Percentiles rank a stretch among this genome's conserved stretches.
These are phyloP conservation scores for Tetracentron sinense DNA, from an alignment of 164 flowering plant species.

Conservation along the genomic window DNA sequence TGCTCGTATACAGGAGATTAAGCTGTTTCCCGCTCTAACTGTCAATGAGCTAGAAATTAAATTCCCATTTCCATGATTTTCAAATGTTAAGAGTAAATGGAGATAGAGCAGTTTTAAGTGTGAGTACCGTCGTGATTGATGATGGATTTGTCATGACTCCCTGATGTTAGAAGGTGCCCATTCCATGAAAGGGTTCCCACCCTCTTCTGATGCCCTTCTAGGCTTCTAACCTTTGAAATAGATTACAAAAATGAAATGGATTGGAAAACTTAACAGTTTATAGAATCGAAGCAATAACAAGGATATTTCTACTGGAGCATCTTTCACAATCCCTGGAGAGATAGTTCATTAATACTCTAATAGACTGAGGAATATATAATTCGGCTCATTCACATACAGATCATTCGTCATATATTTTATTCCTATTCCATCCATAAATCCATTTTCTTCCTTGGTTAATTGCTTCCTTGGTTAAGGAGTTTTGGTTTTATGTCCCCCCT, in stretches of 20 bases:
- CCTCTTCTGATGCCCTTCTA: conserved; percentile 36
- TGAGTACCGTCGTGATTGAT: conserved; percentile 47
- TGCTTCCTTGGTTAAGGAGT: no score
- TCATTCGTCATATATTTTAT: no score
- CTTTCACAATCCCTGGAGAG: no score
- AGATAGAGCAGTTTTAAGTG: not conserved
- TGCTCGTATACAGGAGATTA: conserved; percentile 18
- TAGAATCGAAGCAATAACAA: no score
- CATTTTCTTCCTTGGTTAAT: no score
- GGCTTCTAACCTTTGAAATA: conserved; percentile 29
- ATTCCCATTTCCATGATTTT: not conserved
- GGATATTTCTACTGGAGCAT: no score
- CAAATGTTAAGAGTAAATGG: not conserved
- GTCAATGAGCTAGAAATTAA: not conserved
- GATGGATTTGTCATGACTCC: conserved; percentile 39
- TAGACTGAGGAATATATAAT: no score
- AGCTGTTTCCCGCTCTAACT: conserved; percentile 36
- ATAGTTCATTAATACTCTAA: no score
- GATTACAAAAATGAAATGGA: not conserved
- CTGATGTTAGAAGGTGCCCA: conserved; percentile 37
- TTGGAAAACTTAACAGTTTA: no score
- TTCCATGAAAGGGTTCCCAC: conserved; percentile 46
- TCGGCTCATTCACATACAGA: no score
- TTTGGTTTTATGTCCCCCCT: no score
- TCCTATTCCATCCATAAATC: no score